A percentile compares a stretch with the other conserved stretches of the same genome.
Evolutionary conservation across 164 flowering plant species (phyloP).

Genomic region (Brasenia schreberi): DNA sequence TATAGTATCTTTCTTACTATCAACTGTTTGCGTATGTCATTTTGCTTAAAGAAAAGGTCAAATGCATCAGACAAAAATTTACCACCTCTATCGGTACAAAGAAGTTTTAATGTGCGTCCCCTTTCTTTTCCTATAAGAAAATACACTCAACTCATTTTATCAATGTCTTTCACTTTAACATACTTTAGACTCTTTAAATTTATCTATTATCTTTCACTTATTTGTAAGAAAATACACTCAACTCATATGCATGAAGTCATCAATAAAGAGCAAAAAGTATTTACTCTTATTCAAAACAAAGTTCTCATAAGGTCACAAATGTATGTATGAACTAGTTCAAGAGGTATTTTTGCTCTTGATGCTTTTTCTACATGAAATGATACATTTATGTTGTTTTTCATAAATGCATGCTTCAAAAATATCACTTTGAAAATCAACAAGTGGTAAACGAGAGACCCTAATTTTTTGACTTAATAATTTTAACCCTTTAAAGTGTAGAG

Average conservation of each 20-base stretch:
- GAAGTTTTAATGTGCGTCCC: background rate
- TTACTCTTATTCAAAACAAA: background rate
- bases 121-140: background rate
- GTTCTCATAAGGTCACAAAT: background rate
- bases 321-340: background rate
- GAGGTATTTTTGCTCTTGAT: background rate
- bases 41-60: background rate
- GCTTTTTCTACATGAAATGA: background rate
- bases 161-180: background rate
- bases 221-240: slow-evolving; percentile 7
- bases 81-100: background rate
- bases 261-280: slow-evolving; percentile 4
- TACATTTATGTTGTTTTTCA: background rate
- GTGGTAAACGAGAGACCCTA: background rate
- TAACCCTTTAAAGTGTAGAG: background rate
- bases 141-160: background rate
- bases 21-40: slow-evolving; percentile 2
- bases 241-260: slow-evolving; percentile 7
- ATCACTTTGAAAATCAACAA: background rate
- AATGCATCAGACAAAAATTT: background rate
- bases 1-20: background rate
- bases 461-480: background rate
- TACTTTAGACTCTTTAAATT: slow-evolving; percentile 3
- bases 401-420: background rate
- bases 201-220: slow-evolving; percentile 1